These are phyloP conservation scores for Podospora australis DNA, from an alignment of 495 filamentous ascomycete genomes.

Conservation along the genomic window DNA sequence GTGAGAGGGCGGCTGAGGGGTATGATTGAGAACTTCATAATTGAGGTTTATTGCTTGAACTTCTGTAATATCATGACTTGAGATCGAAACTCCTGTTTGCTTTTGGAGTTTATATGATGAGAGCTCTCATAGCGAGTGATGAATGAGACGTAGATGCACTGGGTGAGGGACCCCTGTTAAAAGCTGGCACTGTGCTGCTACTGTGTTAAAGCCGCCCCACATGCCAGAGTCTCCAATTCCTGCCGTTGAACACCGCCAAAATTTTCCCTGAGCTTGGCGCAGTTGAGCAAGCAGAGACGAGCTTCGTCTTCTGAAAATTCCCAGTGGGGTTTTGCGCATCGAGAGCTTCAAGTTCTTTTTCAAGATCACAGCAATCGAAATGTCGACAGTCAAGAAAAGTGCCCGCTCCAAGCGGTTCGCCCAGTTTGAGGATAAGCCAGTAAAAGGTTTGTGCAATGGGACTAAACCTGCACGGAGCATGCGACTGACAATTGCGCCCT, in stretches of 20 bases:
- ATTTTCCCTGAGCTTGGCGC: slow-evolving; percentile 29
- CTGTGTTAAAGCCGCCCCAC: too few species aligned
- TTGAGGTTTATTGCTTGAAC: neutral
- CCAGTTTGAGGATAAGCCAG: slow-evolving; percentile 35
- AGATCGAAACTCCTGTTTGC: neutral
- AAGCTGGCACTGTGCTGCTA: too few species aligned
- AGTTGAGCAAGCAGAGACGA: neutral
- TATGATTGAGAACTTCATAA: neutral
- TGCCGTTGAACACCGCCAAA: slow-evolving; percentile 44
- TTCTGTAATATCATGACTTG: neutral
- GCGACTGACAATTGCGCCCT: neutral
- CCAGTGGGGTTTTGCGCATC: slow-evolving; percentile 12
- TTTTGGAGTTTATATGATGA: neutral
- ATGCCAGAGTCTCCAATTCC: too few species aligned
- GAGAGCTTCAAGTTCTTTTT: neutral
- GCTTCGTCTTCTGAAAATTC: slow-evolving; percentile 20
- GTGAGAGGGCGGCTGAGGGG: slow-evolving; percentile 35
- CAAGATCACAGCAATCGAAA: slow-evolving; percentile 11
- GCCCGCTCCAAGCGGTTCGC: slow-evolving; percentile 32
- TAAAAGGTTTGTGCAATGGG: slow-evolving; percentile 26
- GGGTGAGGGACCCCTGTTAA: neutral
- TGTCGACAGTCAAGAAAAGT: slow-evolving; percentile 29
- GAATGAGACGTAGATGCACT: neutral
- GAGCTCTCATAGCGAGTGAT: neutral
- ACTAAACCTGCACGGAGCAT: neutral